Evolutionary conservation across 2,329 filamentous ascomycete genomes (phyloP).

Genomic region (Scedosporium dehoogii): DNA sequence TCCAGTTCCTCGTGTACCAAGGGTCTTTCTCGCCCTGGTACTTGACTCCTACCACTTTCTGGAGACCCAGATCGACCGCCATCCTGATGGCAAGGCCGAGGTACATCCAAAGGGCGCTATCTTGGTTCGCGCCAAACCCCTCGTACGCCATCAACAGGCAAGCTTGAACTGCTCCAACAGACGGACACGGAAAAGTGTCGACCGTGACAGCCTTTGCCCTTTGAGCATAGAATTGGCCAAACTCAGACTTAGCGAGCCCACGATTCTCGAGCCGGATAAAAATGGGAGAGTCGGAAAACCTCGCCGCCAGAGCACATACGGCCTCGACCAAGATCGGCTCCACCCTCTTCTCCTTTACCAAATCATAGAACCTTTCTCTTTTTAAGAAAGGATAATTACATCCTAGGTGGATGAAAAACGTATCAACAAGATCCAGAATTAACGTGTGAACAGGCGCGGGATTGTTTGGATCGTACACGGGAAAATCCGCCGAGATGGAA

Average conservation of each 20-base stretch:
- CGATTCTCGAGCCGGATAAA: conserved; percentile 39
- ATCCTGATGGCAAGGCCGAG: conserved; percentile 78
- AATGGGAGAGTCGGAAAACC: conserved; percentile 60
- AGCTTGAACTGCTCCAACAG: conserved; percentile 74
- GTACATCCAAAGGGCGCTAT: conserved; percentile 92
- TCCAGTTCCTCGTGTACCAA: conserved; percentile 36
- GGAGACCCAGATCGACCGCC: conserved; percentile 69
- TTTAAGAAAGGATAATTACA: conserved; percentile 81
- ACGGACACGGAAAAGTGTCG: conserved; percentile 74
- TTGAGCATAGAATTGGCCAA: conserved; percentile 69
- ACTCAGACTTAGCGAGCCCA: conserved; percentile 47
- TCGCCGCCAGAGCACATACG: conserved; percentile 70
- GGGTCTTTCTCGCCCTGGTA: conserved; percentile 45
- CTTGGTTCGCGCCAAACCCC: conserved; percentile 78
- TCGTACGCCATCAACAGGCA: conserved; percentile 79
- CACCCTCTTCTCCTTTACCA: conserved; percentile 69
- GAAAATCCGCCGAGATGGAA: conserved; percentile 41
- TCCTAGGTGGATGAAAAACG: conserved; percentile 73
- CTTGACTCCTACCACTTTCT: conserved; percentile 67
- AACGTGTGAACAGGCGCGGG: conserved; percentile 60
- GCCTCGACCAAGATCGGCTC: conserved; percentile 81
- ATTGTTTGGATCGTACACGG: conserved; percentile 69
- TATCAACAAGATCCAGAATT: conserved; percentile 66
- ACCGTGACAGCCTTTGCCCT: conserved; percentile 74
- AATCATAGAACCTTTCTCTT: conserved; percentile 59